phyloP scores from a whole-genome alignment of 2,329 filamentous ascomycete species.

The Fusarium devonianum region DNA sequence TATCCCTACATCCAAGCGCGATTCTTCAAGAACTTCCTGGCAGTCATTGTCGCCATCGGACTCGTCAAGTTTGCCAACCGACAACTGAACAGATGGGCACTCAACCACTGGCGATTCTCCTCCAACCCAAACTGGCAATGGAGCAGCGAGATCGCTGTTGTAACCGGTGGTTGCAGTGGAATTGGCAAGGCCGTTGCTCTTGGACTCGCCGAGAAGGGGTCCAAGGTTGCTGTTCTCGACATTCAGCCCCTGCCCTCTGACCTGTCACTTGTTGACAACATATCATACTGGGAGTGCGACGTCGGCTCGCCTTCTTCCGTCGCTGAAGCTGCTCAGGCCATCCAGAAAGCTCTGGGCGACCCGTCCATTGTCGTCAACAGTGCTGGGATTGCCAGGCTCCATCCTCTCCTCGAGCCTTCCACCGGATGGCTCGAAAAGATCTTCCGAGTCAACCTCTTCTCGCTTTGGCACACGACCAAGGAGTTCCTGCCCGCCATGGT shows the following conservation, averaged over 20 bases:
- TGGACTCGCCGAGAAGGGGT: slow-evolving; percentile 48
- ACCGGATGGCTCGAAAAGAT: slow-evolving; percentile 66
- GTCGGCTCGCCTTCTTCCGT: slow-evolving; percentile 55
- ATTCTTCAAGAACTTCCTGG: slow-evolving; percentile 13
- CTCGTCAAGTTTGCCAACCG: slow-evolving; percentile 37
- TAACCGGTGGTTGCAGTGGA: slow-evolving; percentile 54
- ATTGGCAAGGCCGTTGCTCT: slow-evolving; percentile 50
- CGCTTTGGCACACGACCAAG: slow-evolving; percentile 68
- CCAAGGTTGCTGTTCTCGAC: slow-evolving; percentile 75
- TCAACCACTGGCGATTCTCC: slow-evolving; percentile 42
- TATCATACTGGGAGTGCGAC: slow-evolving; percentile 50
- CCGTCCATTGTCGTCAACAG: slow-evolving; percentile 77
- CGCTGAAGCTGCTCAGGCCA: slow-evolving; percentile 48
- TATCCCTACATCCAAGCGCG: slow-evolving; percentile 17
- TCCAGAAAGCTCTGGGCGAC: slow-evolving; percentile 58
- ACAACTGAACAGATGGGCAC: slow-evolving; percentile 38
- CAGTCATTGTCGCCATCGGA: slow-evolving; percentile 37
- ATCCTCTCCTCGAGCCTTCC: slow-evolving; percentile 63
- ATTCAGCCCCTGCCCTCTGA: slow-evolving; percentile 50
- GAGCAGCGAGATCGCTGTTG: slow-evolving; percentile 51
- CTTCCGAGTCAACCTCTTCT: slow-evolving; percentile 72
- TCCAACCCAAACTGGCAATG: slow-evolving; percentile 45
- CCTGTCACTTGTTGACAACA: slow-evolving; percentile 24
- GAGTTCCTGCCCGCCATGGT: slow-evolving; percentile 74
- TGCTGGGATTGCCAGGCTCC: slow-evolving; percentile 67